A percentile compares a stretch with the other conserved stretches of the same genome.
Conservation (phyloP, 129 eudicot genomes). For the Centella asiatica region DNA sequence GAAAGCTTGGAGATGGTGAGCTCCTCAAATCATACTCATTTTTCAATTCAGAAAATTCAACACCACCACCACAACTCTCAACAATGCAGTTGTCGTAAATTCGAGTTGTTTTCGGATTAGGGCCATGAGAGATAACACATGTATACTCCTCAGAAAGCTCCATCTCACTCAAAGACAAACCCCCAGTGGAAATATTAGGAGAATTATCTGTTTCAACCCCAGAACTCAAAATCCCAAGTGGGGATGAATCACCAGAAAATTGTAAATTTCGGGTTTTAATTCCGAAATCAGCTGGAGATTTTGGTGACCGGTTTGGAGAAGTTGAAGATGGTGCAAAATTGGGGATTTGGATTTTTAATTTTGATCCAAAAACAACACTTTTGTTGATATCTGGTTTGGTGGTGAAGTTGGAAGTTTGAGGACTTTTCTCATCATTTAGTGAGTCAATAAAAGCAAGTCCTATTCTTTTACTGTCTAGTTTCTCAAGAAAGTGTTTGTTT, state of each 20-base stretch:
- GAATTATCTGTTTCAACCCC: slow-evolving; percentile 14
- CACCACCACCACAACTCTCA: slow-evolving; percentile 50
- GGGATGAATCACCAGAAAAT: slow-evolving; percentile 24
- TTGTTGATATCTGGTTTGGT: slow-evolving; percentile 31
- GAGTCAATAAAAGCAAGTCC: slow-evolving; percentile 61
- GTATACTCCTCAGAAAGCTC: slow-evolving; percentile 94
- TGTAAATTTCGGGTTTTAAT: slow-evolving; percentile 44
- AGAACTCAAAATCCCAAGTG: slow-evolving; percentile 16
- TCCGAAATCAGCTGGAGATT: slow-evolving; percentile 74
- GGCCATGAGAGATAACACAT: slow-evolving; percentile 88
- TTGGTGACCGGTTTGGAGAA: slow-evolving; percentile 35
- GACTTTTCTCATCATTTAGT: slow-evolving; percentile 2
- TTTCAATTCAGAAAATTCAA: slow-evolving; percentile 22
- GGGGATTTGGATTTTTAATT: slow-evolving; percentile 72
- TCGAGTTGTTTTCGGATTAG: slow-evolving; percentile 80
- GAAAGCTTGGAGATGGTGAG: slow-evolving; percentile 28
- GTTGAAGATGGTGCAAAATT: slow-evolving; percentile 15
- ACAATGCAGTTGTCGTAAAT: slow-evolving; percentile 87
- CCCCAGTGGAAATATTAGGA: background rate
- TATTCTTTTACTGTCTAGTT: slow-evolving; percentile 35
- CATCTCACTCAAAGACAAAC: slow-evolving; percentile 70
- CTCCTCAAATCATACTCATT: slow-evolving; percentile 13
- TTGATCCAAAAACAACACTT: slow-evolving; percentile 41
- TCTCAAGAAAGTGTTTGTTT: slow-evolving; percentile 24
- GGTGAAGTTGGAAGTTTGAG: background rate